These are phyloP conservation scores for Solanum bulbocastanum DNA, from an alignment of 257 asterid species.

Conservation along the genomic window DNA sequence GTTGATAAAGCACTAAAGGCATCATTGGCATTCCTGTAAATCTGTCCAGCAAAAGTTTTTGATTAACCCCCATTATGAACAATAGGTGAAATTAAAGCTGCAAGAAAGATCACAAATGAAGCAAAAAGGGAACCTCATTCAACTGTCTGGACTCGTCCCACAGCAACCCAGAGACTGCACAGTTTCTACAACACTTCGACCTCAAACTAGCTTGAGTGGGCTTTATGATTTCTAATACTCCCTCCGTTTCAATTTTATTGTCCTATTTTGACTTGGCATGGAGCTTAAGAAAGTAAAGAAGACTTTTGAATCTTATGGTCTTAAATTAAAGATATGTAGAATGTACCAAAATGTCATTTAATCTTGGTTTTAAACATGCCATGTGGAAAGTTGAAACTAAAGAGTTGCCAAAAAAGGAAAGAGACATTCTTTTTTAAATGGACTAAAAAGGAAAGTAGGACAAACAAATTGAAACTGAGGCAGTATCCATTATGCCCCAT, in stretches of 20 bases:
- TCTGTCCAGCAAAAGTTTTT: slow-evolving; percentile 29
- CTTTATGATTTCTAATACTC: neutral
- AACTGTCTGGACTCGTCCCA: neutral
- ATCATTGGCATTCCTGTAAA: slow-evolving; percentile 55
- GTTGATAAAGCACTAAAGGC: slow-evolving; percentile 70
- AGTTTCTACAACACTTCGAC: neutral
- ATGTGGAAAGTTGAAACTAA: neutral
- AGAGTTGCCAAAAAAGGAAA: neutral
- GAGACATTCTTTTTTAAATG: neutral
- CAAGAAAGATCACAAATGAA: neutral
- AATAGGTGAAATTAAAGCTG: neutral
- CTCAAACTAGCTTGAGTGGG: neutral
- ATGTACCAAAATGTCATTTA: neutral
- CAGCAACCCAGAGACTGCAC: neutral
- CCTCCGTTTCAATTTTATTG: neutral
- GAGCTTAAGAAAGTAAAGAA: neutral
- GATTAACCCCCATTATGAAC: neutral
- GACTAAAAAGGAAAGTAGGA: neutral
- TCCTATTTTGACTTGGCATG: neutral
- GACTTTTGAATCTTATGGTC: neutral
- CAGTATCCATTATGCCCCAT: neutral
- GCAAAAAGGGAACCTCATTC: neutral
- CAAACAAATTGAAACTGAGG: neutral
- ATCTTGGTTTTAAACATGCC: neutral
- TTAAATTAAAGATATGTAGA: neutral